A percentile compares a stretch with the other conserved stretches of the same genome.
Evolutionary conservation across 441 rosid species (phyloP).

Genomic region (Aquilaria agallochum): DNA sequence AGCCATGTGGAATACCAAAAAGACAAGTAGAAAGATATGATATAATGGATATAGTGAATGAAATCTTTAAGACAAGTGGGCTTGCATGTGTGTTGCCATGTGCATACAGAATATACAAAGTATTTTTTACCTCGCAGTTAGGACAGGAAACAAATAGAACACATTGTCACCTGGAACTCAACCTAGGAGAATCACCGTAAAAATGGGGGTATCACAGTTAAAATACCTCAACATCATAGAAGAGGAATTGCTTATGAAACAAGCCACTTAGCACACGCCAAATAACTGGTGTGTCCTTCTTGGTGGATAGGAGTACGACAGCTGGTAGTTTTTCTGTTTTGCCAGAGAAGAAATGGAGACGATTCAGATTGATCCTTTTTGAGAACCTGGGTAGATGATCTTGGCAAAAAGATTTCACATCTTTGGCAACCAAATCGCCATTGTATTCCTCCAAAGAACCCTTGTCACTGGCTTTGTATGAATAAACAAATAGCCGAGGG

Average conservation of each 20-base stretch:
- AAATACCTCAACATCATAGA: conserved; percentile 68
- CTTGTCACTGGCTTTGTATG: conserved; percentile 45
- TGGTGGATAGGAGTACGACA: conserved; percentile 78
- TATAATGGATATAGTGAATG: background rate
- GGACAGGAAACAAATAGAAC: too few species aligned
- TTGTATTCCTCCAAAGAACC: conserved; percentile 72
- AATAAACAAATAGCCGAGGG: conserved; percentile 69
- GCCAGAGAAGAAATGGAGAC: conserved; percentile 30
- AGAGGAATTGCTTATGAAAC: conserved; percentile 52
- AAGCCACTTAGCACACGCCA: conserved; percentile 93
- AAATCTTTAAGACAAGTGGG: background rate
- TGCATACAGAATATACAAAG: too few species aligned
- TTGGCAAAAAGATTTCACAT: conserved; percentile 68
- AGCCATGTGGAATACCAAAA: background rate
- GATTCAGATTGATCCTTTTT: conserved; percentile 41
- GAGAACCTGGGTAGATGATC: conserved; percentile 79
- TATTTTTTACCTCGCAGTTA: too few species aligned
- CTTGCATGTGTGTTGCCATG: too few species aligned
- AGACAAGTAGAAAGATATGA: background rate
- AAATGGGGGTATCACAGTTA: too few species aligned
- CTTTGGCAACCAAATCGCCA: conserved; percentile 51
- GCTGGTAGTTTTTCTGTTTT: conserved; percentile 36
- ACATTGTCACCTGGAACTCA: too few species aligned
- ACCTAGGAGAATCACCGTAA: too few species aligned
- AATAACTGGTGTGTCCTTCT: conserved; percentile 74